A percentile compares a stretch with the other conserved stretches of the same genome.
Evolutionary conservation across 2,329 filamentous ascomycete species (phyloP).

Genomic region (Trematosphaeria pertusa): DNA sequence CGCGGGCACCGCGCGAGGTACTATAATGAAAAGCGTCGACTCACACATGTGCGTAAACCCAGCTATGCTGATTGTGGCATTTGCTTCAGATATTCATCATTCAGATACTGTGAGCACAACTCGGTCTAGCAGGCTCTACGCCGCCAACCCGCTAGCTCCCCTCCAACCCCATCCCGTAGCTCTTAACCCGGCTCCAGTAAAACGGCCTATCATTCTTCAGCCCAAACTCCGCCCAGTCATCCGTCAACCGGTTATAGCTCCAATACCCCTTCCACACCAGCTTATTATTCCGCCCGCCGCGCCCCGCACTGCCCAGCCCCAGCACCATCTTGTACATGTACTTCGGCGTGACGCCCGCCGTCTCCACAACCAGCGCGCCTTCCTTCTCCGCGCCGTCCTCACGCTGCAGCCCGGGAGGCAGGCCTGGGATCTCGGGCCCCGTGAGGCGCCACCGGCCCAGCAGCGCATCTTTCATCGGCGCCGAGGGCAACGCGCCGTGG

Average conservation of each 20-base stretch:
- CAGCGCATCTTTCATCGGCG: conserved; percentile 72
- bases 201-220: conserved; percentile 67
- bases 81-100: too few species aligned
- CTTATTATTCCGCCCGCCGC: conserved; percentile 78
- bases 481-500: conserved; percentile 52
- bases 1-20: conserved; percentile 26
- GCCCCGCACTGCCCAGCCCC: conserved; percentile 67
- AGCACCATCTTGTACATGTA: conserved; percentile 89
- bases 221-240: conserved; percentile 86
- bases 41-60: conserved; percentile 2
- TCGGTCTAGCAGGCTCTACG: too few species aligned
- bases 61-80: too few species aligned
- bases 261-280: conserved; percentile 88
- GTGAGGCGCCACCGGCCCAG: conserved; percentile 71
- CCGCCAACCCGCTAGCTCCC: conserved; percentile 10
- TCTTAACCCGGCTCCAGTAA: conserved; percentile 68
- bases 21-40: conserved; percentile 38
- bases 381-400: conserved; percentile 35
- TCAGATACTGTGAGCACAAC: too few species aligned
- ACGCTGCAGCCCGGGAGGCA: too few species aligned
- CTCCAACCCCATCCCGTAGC: conserved; percentile 57
- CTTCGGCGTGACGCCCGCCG: conserved; percentile 77
- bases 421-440: conserved; percentile 49
- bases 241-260: conserved; percentile 87
- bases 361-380: conserved; percentile 74